phyloP scores from a whole-genome alignment of 2,329 filamentous ascomycete genomes.

The Pseudogymnoascus verrucosus region DNA sequence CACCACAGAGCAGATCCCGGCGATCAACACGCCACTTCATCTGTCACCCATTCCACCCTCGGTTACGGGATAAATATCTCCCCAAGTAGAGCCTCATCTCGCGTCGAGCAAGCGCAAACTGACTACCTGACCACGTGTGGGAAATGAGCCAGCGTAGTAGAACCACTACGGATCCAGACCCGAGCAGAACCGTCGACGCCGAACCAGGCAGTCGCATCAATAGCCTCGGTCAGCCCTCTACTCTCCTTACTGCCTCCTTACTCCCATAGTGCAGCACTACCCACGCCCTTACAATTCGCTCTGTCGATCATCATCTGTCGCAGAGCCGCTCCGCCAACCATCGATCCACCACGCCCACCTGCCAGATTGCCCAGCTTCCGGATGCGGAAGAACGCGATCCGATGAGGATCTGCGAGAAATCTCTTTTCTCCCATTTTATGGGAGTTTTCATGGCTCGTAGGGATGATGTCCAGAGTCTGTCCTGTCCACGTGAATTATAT shows the following conservation, averaged over 20 bases:
- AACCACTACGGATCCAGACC: not conserved
- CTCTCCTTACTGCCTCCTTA: not conserved
- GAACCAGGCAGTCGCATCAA: not conserved
- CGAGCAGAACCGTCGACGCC: not conserved
- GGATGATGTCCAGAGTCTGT: not conserved
- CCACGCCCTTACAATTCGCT: not conserved
- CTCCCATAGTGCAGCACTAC: not conserved
- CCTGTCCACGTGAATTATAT: not conserved
- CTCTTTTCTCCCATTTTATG: not conserved
- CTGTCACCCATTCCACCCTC: not conserved
- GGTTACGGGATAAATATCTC: not conserved
- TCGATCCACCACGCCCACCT: not conserved
- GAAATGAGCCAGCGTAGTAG: not conserved
- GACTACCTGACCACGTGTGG: not conserved
- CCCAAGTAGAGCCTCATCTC: not conserved
- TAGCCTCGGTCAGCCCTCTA: not conserved
- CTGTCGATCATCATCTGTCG: not conserved
- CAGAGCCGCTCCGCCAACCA: constrained; percentile 3
- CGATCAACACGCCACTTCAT: constrained; percentile 1
- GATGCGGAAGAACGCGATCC: not conserved
- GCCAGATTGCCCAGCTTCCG: not conserved
- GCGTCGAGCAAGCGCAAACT: not conserved
- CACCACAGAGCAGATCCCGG: not conserved
- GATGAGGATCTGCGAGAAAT: not conserved
- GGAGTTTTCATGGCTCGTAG: not conserved